These are phyloP conservation scores for Oryza meyeriana DNA, from an alignment of 176 grass and related monocot species.

Conservation along the genomic window DNA sequence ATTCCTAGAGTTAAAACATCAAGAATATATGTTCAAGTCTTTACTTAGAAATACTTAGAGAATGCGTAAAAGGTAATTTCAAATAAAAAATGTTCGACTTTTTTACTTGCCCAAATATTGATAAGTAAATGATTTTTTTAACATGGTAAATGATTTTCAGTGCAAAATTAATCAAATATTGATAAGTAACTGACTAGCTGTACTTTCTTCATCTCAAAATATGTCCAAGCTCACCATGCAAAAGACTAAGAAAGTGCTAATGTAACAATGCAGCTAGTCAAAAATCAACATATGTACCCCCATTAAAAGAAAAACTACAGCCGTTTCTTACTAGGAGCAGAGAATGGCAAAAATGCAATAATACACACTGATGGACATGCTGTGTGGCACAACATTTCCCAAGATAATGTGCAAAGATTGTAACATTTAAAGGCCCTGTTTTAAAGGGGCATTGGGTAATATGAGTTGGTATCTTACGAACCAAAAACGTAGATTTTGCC, in stretches of 20 bases:
- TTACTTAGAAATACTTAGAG: background rate
- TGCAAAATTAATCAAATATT: background rate
- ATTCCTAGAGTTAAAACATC: conserved; percentile 53
- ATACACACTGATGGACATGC: background rate
- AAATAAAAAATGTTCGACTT: background rate
- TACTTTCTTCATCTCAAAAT: background rate
- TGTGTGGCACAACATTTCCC: background rate
- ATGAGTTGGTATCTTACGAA: conserved; percentile 42
- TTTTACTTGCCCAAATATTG: background rate
- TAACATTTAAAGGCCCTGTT: background rate
- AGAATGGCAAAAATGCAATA: background rate
- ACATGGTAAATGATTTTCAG: background rate
- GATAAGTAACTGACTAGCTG: background rate
- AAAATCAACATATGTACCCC: background rate
- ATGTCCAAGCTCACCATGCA: background rate
- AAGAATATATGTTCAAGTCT: background rate
- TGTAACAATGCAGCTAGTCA: background rate
- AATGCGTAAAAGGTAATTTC: background rate
- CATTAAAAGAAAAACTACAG: background rate
- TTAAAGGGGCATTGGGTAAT: background rate
- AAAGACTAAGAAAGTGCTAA: background rate
- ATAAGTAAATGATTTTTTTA: background rate
- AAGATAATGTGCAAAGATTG: background rate
- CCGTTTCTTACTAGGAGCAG: background rate
- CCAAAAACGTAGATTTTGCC: conserved; percentile 97